These are phyloP conservation scores for Candida michaelii DNA, from an alignment of 805 yeast genomes.

Conservation along the genomic window DNA sequence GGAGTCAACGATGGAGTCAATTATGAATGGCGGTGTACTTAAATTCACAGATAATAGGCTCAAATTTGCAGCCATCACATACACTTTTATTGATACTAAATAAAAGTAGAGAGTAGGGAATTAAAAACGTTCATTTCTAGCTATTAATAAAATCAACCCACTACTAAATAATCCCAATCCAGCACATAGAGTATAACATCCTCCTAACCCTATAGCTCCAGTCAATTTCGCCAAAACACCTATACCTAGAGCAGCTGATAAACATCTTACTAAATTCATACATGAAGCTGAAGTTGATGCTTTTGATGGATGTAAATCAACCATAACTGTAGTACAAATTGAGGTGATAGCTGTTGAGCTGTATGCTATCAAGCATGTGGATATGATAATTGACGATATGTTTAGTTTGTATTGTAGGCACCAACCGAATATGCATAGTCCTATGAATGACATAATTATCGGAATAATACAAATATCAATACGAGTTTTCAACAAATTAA, in stretches of 20 bases:
- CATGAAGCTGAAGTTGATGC: slow-evolving; percentile 76
- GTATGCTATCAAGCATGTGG: slow-evolving; percentile 56
- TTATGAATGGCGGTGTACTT: too few species aligned
- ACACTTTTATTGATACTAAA: too few species aligned
- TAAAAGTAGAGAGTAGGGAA: too few species aligned
- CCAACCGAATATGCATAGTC: slow-evolving; percentile 64
- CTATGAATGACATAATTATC: slow-evolving; percentile 38
- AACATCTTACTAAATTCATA: slow-evolving; percentile 70
- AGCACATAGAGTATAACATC: slow-evolving; percentile 73
- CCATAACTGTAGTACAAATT: slow-evolving; percentile 61
- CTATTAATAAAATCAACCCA: slow-evolving; percentile 12
- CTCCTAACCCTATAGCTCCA: slow-evolving; percentile 60
- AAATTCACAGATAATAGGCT: too few species aligned
- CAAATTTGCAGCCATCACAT: too few species aligned
- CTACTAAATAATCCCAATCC: slow-evolving; percentile 31
- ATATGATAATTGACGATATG: slow-evolving; percentile 56
- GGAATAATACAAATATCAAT: slow-evolving; percentile 36
- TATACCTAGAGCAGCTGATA: slow-evolving; percentile 66
- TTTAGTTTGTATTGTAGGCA: slow-evolving; percentile 50
- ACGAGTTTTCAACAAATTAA: slow-evolving; percentile 58
- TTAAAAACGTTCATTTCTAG: too few species aligned
- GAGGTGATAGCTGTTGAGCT: slow-evolving; percentile 59
- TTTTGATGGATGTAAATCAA: slow-evolving; percentile 71
- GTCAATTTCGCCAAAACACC: slow-evolving; percentile 68
- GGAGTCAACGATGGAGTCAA: too few species aligned